Base-by-base conservation (phyloP, 768 basidiomycete genomes). In the Suillus bovinus region DNA sequence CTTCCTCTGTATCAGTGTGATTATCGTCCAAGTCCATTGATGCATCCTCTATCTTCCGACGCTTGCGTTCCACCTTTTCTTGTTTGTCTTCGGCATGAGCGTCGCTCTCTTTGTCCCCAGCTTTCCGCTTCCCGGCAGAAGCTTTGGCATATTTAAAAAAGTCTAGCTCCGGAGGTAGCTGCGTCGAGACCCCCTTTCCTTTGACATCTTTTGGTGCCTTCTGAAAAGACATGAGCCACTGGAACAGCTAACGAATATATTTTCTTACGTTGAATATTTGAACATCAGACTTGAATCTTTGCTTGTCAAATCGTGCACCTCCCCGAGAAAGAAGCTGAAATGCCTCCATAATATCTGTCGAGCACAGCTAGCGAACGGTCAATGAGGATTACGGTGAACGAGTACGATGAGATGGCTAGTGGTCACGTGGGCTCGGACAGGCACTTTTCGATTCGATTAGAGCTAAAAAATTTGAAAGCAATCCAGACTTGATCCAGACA, bases 251-350 rank as follows among this genome's bases (percentile, higher is more conserved):
- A 27, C n/a, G n/a, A n/a, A 60, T 54, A n/a, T 22, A 10, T 27
- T 20, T 55, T 68, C 80, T 62, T 68, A 90, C 90, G 63, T 82
- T 81, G 76, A 96, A 96, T 8, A 92, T 75, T 33, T 82, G 71
- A 9, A 90, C 83, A 69, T 96, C 93, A 0, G 78, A 74, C 67
- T 86, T 82, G 74, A 90, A 94, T 34, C 82, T 79, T 44, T 78
- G 79, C 76, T 92, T 96, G 81, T 95, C 82, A 67, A 98, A 97
- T 60, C 80, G 82, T 0, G 83, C 84, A 1, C 94, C 93, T 38
- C 96, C 96, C 17, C 93, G 85, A 36, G 95, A 94, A 31, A 99
- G 85, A 14, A 97, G 75, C 66, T 90, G 90, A 74, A 99, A 99
- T 5, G 93, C 88, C 68, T 95, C 93, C 90, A 93, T 92, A 55